These are phyloP conservation scores for Leccinellum albellum DNA, from an alignment of 768 basidiomycete genomes.

Conservation along the genomic window DNA sequence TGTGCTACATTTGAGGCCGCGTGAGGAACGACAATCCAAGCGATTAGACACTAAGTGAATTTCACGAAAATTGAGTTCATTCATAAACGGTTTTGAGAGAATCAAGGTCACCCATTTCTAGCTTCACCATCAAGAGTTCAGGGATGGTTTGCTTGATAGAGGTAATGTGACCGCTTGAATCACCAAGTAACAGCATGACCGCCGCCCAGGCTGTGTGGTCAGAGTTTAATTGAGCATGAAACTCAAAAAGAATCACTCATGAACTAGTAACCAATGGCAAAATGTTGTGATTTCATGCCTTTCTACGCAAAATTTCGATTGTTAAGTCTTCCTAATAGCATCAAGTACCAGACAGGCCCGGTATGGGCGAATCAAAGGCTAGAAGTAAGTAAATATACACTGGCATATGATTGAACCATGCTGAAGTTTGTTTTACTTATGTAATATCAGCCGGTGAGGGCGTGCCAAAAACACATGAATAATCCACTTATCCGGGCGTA, in stretches of 20 bases:
- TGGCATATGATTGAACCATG: background rate
- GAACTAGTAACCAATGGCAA: background rate
- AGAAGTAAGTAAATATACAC: background rate
- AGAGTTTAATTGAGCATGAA: background rate
- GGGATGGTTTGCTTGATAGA: background rate
- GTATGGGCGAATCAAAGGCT: background rate
- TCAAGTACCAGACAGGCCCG: background rate
- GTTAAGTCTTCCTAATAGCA: too few species aligned
- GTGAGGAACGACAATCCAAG: background rate
- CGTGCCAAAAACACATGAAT: constrained; percentile 23
- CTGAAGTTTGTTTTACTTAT: background rate
- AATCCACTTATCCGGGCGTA: constrained; percentile 13
- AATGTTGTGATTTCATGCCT: background rate
- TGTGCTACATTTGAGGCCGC: constrained; percentile 1
- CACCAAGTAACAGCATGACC: background rate
- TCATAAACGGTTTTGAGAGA: background rate
- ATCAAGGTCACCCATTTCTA: background rate
- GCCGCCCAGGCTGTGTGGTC: background rate
- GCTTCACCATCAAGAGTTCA: background rate
- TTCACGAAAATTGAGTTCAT: background rate
- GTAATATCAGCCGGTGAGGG: background rate
- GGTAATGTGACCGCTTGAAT: background rate
- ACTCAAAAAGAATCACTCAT: background rate
- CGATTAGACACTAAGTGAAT: background rate
- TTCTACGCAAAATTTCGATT: too few species aligned